phyloP scores from a whole-genome alignment of 176 grass and related monocot species.

The Bolboschoenus planiculmis region DNA sequence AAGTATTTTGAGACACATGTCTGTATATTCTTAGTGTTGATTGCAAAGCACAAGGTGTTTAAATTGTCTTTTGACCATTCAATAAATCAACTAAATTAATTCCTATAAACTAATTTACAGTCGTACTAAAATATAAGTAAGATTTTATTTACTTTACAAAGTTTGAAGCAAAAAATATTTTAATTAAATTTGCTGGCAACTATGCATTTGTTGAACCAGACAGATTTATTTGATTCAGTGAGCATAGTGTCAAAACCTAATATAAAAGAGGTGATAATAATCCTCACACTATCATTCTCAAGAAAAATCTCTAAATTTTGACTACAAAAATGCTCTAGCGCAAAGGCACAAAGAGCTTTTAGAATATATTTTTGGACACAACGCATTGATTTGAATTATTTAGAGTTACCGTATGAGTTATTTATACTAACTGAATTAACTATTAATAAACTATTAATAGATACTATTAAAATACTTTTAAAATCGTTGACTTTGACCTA shows the following conservation, averaged over 20 bases:
- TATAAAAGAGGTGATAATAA: too few relatives aligned
- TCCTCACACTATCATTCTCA: too few relatives aligned
- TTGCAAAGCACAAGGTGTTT: constrained; percentile 30
- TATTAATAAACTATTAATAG: too few relatives aligned
- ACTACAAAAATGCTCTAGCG: too few relatives aligned
- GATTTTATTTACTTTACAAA: background rate
- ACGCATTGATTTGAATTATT: too few relatives aligned
- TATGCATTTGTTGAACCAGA: background rate
- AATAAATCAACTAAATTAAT: background rate
- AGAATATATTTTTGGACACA: too few relatives aligned
- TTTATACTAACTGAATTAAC: too few relatives aligned
- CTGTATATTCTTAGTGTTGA: constrained; percentile 25
- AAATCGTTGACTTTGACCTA: too few relatives aligned
- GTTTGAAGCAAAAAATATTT: background rate
- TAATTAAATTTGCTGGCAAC: background rate
- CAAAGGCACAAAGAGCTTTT: too few relatives aligned
- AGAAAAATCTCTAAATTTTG: too few relatives aligned
- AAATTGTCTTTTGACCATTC: background rate
- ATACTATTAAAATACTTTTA: too few relatives aligned
- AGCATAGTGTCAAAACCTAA: background rate
- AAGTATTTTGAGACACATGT: background rate
- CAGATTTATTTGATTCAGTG: background rate
- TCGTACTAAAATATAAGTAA: background rate
- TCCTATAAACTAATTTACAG: background rate
- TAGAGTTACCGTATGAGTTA: too few relatives aligned